Base-by-base conservation (phyloP, 495 filamentous ascomycete species). In the Penicillium angulare region DNA sequence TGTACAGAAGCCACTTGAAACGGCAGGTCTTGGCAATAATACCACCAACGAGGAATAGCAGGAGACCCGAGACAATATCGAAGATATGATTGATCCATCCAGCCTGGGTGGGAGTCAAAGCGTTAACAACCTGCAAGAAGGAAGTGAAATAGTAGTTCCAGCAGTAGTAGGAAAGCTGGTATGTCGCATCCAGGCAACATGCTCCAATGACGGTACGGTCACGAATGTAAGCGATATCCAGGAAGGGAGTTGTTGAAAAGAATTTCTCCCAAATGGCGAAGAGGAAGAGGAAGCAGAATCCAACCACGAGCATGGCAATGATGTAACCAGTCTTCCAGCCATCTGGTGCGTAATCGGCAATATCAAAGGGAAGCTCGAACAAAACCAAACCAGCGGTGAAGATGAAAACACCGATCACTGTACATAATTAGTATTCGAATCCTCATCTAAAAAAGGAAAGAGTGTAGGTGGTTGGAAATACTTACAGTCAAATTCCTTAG, bases 61-160 rank as follows among this genome's bases (percentile, higher is more conserved):
- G 52, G 4, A 75, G 49, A 52, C 74, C 74, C 18, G 76, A 72
- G 40, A 70, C 75, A 24, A 81, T 59, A 59, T 63, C 72, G 65
- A 71, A 76, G 48, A 67, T 65, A 42, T 81, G 75, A 1, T 58
- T 67, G 52, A 82, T 69, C 39, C 77, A 79, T 9, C 74, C 75
- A 1, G 84, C 69, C 15, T 85, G 32, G 8, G 68, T 67, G 48
- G 86, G 54, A 49, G 49, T 71, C 3, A 86, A 67, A 7, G 66
- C 67, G 56, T 81, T 73, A 42, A 90, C 86, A 12, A 86, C 86
- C 66, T 86, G 83, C 3, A 89, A 71, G 66, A 80, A 86, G 22
- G 80, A 86, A 36, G 60, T 66, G 70, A 85, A 84, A 60, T 76
- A 83, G 44, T 65, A 66, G 57, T 55, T 52, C 59, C 59, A 61